Evolutionary conservation across 495 filamentous ascomycete genomes (phyloP).

Genomic region (Talaromyces wortmannii): DNA sequence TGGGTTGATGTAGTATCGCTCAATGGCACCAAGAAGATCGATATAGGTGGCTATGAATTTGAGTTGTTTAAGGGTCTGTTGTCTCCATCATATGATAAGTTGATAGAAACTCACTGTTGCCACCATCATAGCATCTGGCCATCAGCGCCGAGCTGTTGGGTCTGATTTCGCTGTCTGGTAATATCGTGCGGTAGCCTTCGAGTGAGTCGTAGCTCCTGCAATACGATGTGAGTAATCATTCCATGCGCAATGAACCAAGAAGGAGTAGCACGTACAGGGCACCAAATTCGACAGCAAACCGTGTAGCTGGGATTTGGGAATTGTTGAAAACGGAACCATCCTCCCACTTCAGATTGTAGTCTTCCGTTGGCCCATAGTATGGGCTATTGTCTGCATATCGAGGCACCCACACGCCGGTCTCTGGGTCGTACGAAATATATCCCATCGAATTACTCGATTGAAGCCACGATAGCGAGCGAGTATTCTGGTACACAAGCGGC

Average conservation of each 20-base stretch:
- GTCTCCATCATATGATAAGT: too few species aligned
- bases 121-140: slow-evolving; percentile 28
- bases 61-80: neutral
- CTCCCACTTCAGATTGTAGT: slow-evolving; percentile 44
- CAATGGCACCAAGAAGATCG: slow-evolving; percentile 45
- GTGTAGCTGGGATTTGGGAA: slow-evolving; percentile 31
- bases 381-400: slow-evolving; percentile 29
- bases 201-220: slow-evolving; percentile 35
- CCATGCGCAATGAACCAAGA: neutral
- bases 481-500: slow-evolving; percentile 34
- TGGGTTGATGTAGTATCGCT: slow-evolving; percentile 43
- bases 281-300: slow-evolving; percentile 48
- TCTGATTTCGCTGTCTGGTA: slow-evolving; percentile 39
- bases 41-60: slow-evolving; percentile 24
- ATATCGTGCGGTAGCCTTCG: slow-evolving; percentile 38
- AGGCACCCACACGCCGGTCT: slow-evolving; percentile 41
- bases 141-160: slow-evolving; percentile 30
- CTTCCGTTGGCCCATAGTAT: slow-evolving; percentile 50
- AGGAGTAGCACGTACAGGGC: slow-evolving; percentile 21
- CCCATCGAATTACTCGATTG: slow-evolving; percentile 47
- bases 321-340: slow-evolving; percentile 35
- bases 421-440: slow-evolving; percentile 48
- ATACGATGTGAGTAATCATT: slow-evolving; percentile 40
- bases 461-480: slow-evolving; percentile 18
- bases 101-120: slow-evolving; percentile 24